Evolutionary conservation across 495 filamentous ascomycete genomes (phyloP).

Genomic region (Venustampulla echinocandica): DNA sequence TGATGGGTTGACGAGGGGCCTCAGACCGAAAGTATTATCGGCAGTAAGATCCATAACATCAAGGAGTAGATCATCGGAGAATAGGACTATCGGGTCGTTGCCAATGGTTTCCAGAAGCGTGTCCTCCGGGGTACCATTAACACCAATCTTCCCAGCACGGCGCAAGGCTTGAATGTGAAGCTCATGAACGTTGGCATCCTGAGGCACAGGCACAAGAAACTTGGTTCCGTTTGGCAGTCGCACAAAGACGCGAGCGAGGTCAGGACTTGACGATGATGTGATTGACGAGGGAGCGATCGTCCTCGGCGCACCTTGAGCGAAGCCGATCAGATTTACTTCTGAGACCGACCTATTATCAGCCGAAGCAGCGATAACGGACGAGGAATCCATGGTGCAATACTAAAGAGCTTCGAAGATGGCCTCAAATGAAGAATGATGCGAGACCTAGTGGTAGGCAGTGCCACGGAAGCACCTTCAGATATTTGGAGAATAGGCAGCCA

Average conservation of each 20-base stretch:
- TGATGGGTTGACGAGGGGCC: too few species aligned
- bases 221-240: conserved; percentile 7
- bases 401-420: too few species aligned
- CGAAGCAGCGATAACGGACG: too few species aligned
- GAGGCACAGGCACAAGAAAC: conserved; percentile 9
- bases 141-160: conserved; percentile 8
- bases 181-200: conserved; percentile 9
- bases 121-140: neutral
- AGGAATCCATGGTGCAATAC: too few species aligned
- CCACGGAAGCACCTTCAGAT: too few species aligned
- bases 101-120: conserved; percentile 11
- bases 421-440: too few species aligned
- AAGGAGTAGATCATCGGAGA: conserved; percentile 7
- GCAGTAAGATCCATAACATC: conserved; percentile 14
- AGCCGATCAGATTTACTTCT: too few species aligned
- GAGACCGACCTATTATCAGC: too few species aligned
- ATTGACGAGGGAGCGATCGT: neutral
- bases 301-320: neutral
- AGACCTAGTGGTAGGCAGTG: too few species aligned
- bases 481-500: too few species aligned
- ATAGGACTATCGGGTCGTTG: conserved; percentile 3
- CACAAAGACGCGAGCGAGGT: conserved; percentile 14
- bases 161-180: conserved; percentile 8
- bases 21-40: conserved; percentile 10
- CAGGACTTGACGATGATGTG: conserved; percentile 5